Evolutionary conservation across 495 filamentous ascomycete genomes (phyloP), one percentile per base, ranked within the genome.

Genomic region (Lepraria neglecta): DNA sequence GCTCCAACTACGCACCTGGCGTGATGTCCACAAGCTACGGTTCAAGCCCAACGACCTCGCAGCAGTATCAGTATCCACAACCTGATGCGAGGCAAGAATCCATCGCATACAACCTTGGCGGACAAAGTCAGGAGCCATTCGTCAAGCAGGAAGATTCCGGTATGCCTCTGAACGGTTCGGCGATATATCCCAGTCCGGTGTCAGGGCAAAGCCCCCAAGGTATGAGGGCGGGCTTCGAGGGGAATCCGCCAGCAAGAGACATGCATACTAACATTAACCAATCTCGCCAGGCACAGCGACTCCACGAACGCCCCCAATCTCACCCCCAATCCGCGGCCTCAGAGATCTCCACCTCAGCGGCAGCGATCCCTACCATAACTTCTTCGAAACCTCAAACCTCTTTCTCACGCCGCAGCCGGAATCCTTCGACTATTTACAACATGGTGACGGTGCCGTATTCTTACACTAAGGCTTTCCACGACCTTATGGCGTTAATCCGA

Each of bases 401-500:
- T 47, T 72, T 77, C 21, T 75, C 69, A 31, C 81, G 84, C 64
- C 84, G 82, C 17, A 79, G 78, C 46, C 83, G 83, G 42, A 90
- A 96, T 65, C 87, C 92, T 6, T 91, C 87, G 0, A 79, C 82
- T 28, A 91, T 97, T 64, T 98, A 98, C 74, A 84, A 89, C 58
- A 87, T 83, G 46, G 90, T 98, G 65, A 89, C 86, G 55, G 83
- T 91, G 66, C 91, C 95, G 27, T 97, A 97, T 69, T 83, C 88
- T 10, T 97, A 98, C 69, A 90, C 90, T 2, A 82, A 78, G 58
- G 89, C 90, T 46, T 97, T 96, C 74, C 94, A 98, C 76, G 87
- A 84, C 61, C 80, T 98, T 50, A 91, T 88, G 58, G 82, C 82
- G n/a, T 85, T 89, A 64, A 79, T 97, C 14, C 84, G 89, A 69